Percentiles rank a stretch among this genome's conserved stretches.
Conservation (phyloP, 495 filamentous ascomycete species). For the Neurospora pannonica region DNA sequence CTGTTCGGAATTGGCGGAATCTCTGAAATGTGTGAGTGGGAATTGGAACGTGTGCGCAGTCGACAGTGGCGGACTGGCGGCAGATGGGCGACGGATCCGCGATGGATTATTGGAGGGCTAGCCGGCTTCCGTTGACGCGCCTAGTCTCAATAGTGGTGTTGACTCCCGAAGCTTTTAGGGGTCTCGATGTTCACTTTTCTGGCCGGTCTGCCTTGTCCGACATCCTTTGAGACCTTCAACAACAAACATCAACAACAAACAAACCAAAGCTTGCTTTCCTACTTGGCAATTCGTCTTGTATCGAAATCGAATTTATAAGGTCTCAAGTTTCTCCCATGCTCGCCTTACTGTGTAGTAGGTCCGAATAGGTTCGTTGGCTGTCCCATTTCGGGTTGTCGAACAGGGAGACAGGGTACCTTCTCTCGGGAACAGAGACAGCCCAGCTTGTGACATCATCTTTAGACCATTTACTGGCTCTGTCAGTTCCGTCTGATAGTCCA, state of each 20-base stretch:
- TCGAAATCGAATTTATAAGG: not conserved
- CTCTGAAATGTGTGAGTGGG: not conserved
- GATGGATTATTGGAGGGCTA: not conserved
- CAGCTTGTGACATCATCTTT: not conserved
- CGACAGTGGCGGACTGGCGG: not conserved
- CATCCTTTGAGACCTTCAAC: not conserved
- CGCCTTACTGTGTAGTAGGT: not conserved
- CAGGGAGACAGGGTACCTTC: not conserved
- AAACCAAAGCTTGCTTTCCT: not conserved
- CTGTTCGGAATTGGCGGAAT: not conserved
- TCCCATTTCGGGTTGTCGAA: not conserved
- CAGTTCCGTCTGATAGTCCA: not conserved
- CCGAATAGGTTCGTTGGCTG: not conserved
- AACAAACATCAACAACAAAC: too few relatives aligned
- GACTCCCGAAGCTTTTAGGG: not conserved
- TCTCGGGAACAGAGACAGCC: not conserved
- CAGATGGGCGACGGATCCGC: not conserved
- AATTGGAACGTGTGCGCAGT: not conserved
- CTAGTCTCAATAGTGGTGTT: not conserved
- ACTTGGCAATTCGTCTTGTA: not conserved
- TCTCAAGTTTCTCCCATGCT: not conserved
- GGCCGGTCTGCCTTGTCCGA: not conserved
- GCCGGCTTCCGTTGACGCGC: not conserved
- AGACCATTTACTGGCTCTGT: not conserved
- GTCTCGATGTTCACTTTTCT: not conserved